Conservation (phyloP, 139 green algal species). For the Pseudopediastrum boryanum region DNA sequence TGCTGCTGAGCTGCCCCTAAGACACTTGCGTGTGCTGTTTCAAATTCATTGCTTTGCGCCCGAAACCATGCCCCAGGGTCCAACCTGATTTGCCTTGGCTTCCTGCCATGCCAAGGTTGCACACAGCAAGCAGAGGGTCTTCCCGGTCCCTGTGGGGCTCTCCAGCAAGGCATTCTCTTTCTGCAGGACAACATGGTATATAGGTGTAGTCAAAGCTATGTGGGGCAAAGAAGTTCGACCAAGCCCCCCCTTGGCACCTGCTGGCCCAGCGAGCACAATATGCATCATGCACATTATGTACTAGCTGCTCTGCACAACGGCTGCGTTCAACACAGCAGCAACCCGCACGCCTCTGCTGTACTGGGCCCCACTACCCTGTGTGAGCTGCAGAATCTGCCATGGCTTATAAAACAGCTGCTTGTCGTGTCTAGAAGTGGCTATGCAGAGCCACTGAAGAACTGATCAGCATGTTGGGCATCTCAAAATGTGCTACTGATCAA, state of each 20-base stretch:
- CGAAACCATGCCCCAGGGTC: no score
- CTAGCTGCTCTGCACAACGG: neutral
- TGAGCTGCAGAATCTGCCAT: neutral
- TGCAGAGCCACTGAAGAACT: neutral
- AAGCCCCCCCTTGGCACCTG: neutral
- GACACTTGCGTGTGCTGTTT: no score
- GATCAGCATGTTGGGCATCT: neutral
- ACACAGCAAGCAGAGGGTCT: slow-evolving; percentile 98
- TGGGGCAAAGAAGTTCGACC: no score
- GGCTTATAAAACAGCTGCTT: neutral
- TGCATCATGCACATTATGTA: neutral
- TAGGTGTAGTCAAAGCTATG: neutral
- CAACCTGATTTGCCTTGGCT: no score
- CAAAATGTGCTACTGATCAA: neutral
- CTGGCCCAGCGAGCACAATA: neutral
- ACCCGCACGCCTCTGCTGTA: neutral
- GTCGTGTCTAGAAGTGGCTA: neutral
- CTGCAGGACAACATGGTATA: slow-evolving; percentile 37
- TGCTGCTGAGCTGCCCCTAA: no score
- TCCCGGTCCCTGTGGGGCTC: slow-evolving; percentile 95
- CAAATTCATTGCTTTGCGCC: no score
- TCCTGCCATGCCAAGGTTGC: slow-evolving; percentile 89
- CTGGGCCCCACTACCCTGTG: neutral
- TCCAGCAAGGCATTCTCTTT: slow-evolving; percentile 90
- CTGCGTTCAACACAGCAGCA: neutral